Evolutionary conservation across 371 early-diverging fungal species (phyloP).

Genomic region (Encephalitozoon cuniculi): DNA sequence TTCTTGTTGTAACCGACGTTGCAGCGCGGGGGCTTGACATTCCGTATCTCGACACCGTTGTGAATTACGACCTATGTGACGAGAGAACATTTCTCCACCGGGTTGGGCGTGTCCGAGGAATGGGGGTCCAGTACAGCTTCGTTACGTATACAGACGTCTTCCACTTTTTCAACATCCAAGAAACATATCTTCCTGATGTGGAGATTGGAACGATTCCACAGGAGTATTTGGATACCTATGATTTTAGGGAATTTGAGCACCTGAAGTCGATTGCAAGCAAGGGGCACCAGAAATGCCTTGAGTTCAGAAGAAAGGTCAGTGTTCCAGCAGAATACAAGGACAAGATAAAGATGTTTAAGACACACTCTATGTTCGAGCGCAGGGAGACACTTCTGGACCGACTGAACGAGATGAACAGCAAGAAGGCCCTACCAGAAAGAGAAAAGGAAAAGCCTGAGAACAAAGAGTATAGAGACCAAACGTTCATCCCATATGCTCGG

Average conservation of each 20-base stretch:
- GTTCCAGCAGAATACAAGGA: slow-evolving; percentile 42
- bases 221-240: slow-evolving; percentile 40
- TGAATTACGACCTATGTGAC: slow-evolving; percentile 87
- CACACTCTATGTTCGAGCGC: slow-evolving; percentile 23
- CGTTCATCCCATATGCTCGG: slow-evolving; percentile 36
- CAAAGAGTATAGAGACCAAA: slow-evolving; percentile 38
- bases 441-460: background rate
- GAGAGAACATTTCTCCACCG: slow-evolving; percentile 92
- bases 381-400: slow-evolving; percentile 35
- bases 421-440: background rate
- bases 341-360: slow-evolving; percentile 10
- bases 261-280: slow-evolving; percentile 22
- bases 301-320: slow-evolving; percentile 46
- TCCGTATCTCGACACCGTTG: slow-evolving; percentile 81
- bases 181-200: slow-evolving; percentile 36
- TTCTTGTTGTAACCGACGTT: slow-evolving; percentile 90
- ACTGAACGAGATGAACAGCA: slow-evolving; percentile 31
- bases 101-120: slow-evolving; percentile 84
- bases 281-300: slow-evolving; percentile 45
- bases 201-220: slow-evolving; percentile 51
- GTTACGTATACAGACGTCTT: slow-evolving; percentile 70
- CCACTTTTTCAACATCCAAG: slow-evolving; percentile 47
- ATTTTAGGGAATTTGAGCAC: slow-evolving; percentile 17
- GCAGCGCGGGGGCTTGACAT: slow-evolving; percentile 98
- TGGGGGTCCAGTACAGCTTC: slow-evolving; percentile 79